phyloP scores from a whole-genome alignment of 306 rosid species.

The Psophocarpus tetragonolobus region DNA sequence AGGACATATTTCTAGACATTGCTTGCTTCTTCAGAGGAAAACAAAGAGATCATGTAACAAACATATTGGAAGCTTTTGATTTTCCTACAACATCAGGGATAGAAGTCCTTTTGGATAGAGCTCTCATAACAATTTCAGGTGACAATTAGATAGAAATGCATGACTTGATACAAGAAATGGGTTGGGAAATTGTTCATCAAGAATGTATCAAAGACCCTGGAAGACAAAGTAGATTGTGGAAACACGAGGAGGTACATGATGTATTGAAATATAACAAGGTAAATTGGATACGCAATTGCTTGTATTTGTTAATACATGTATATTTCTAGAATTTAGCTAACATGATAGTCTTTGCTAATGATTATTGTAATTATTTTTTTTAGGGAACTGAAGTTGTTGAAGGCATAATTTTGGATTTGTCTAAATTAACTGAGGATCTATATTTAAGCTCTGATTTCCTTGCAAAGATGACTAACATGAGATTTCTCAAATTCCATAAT shows the following conservation, averaged over 20 bases:
- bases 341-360: background rate
- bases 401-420: background rate
- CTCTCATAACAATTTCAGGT: background rate
- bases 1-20: background rate
- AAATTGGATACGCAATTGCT: background rate
- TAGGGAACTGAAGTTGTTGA: background rate
- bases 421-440: background rate
- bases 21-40: background rate
- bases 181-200: background rate
- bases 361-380: background rate
- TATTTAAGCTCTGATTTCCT: background rate
- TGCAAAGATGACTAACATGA: background rate
- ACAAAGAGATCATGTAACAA: background rate
- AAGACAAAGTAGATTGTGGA: background rate
- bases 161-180: background rate
- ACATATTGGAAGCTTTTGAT: background rate
- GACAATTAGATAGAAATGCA: background rate
- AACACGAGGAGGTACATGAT: background rate
- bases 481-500: constrained; percentile 3
- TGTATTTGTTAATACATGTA: background rate
- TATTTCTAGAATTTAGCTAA: background rate
- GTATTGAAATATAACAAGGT: constrained; percentile 31
- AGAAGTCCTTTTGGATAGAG: background rate
- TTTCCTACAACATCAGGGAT: background rate
- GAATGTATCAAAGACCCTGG: background rate